Percentiles rank a stretch among this genome's conserved stretches.
Conservation (phyloP, 1,139 yeast genomes). For the Groenewaldozyma auringiensis region DNA sequence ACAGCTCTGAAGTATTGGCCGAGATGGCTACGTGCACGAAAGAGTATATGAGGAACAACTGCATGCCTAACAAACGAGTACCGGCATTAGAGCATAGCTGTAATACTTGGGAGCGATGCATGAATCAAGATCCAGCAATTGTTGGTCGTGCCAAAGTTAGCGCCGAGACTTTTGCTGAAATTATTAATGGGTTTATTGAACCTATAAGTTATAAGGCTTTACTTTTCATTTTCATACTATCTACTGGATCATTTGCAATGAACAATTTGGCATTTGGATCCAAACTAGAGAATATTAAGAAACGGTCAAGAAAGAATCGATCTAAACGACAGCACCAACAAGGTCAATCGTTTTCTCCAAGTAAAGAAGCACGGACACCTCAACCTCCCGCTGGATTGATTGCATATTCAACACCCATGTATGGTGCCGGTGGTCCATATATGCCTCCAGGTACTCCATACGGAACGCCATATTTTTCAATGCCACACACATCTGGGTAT, state of each 20-base stretch:
- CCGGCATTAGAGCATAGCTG: conserved; percentile 77
- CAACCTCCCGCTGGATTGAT: conserved; percentile 1
- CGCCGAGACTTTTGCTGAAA: conserved; percentile 77
- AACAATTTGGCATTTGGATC: conserved; percentile 16
- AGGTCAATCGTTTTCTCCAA: not conserved
- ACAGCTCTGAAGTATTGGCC: conserved; percentile 51
- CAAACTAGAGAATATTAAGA: not conserved
- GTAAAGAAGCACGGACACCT: not conserved
- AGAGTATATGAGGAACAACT: conserved; percentile 65
- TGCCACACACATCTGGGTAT: not conserved
- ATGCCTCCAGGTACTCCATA: conserved; percentile 3
- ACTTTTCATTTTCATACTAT: conserved; percentile 36
- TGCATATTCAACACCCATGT: conserved; percentile 3
- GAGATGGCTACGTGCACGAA: conserved; percentile 66
- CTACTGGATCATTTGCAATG: conserved; percentile 29
- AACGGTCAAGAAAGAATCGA: not conserved
- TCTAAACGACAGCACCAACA: too few relatives aligned
- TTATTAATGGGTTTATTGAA: conserved; percentile 65
- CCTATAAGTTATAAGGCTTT: conserved; percentile 74
- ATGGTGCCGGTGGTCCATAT: not conserved
- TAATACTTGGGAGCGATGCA: conserved; percentile 70
- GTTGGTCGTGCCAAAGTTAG: conserved; percentile 72
- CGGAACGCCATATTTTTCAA: conserved; percentile 4
- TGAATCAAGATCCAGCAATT: conserved; percentile 73
- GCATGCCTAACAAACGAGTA: conserved; percentile 44